Percentiles rank a stretch among this genome's conserved stretches.
These are phyloP conservation scores for Dendrocalamus latiflorus DNA, from an alignment of 202 grass and related monocot species.

Conservation along the genomic window DNA sequence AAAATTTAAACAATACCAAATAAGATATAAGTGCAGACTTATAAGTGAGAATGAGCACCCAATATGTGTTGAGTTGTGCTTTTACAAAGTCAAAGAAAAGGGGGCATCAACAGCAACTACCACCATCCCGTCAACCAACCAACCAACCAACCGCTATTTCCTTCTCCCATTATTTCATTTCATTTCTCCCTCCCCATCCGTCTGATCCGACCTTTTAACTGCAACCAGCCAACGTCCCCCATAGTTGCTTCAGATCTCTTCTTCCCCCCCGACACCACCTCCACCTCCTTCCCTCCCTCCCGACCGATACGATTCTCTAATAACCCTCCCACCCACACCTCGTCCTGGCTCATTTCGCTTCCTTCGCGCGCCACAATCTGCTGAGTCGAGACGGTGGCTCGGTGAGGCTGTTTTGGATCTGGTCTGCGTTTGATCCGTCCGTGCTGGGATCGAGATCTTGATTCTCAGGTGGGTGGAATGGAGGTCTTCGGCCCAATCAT, in stretches of 20 bases:
- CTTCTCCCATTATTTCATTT: constrained; percentile 12
- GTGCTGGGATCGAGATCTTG: constrained; percentile 9
- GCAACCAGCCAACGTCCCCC: constrained; percentile 38
- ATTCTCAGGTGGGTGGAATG: constrained; percentile 19
- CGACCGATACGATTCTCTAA: neutral
- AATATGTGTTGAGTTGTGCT: no score
- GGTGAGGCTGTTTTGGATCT: constrained; percentile 1
- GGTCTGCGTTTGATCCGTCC: neutral
- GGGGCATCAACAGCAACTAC: no score
- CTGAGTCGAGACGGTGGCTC: neutral
- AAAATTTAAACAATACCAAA: no score
- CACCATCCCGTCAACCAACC: no score
- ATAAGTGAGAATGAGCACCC: no score
- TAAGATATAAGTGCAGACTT: no score
- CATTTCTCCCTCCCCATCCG: neutral
- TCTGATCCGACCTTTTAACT: neutral
- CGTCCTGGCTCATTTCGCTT: neutral
- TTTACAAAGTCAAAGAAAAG: no score
- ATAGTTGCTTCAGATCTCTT: constrained; percentile 69
- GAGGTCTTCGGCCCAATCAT: constrained; percentile 81
- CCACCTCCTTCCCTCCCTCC: constrained; percentile 14
- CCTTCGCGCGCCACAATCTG: constrained; percentile 9
- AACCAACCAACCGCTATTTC: neutral
- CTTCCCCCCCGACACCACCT: constrained; percentile 4
- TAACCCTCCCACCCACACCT: constrained; percentile 3